These are phyloP conservation scores for Talaromyces sp. DNA, from an alignment of 2,329 filamentous ascomycete genomes.

Conservation along the genomic window DNA sequence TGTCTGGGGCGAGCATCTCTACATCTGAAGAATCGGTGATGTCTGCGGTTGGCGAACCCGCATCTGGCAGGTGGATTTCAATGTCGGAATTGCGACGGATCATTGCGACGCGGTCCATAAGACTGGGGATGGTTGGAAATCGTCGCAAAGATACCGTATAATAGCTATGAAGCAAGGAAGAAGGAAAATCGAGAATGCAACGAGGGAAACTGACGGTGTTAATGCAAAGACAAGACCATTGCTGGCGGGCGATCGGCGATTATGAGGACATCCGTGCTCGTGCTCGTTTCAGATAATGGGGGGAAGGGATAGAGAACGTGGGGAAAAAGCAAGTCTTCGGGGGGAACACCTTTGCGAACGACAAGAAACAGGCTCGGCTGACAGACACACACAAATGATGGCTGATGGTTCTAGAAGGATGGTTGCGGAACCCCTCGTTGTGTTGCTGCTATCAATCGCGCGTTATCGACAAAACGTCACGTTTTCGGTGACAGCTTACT, in stretches of 20 bases:
- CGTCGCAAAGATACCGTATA: neutral
- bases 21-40: conserved; percentile 24
- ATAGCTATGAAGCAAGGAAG: neutral
- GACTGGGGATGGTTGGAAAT: neutral
- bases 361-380: neutral
- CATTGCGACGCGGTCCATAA: conserved; percentile 18
- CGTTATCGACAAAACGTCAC: neutral
- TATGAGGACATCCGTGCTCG: conserved; percentile 12
- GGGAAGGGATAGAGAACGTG: neutral
- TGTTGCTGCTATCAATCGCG: neutral
- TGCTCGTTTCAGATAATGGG: conserved; percentile 13
- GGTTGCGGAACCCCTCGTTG: neutral
- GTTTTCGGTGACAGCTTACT: neutral
- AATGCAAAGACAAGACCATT: neutral
- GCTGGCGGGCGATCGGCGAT: neutral
- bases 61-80: conserved; percentile 35
- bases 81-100: conserved; percentile 40
- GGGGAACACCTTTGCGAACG: neutral
- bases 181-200: neutral
- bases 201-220: neutral
- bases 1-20: conserved; percentile 37
- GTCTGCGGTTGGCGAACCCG: conserved; percentile 20
- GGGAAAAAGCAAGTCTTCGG: neutral
- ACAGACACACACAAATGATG: neutral
- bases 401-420: neutral